Base-by-base conservation (phyloP, 805 yeast genomes). In the Saturnispora besseyi region DNA sequence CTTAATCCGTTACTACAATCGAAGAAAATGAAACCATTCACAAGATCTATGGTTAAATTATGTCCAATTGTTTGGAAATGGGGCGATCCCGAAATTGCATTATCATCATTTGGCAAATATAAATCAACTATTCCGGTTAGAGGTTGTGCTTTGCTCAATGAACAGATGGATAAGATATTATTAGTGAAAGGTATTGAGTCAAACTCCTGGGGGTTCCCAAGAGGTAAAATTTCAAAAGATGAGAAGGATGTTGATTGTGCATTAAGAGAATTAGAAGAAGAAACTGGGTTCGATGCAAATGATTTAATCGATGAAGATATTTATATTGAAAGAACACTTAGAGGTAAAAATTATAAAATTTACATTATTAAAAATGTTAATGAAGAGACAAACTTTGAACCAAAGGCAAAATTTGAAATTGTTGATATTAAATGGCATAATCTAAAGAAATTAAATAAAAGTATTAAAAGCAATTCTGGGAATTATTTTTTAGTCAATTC, bases 141-240 rank as follows among this genome's bases (percentile, higher is more conserved):
- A 59, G 99, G 99, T 31, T 93, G 91, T 42, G 96, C 96, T 8
- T 71, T 95, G 48, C 75, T 93, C 59, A 89, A 87, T 62, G 71
- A 76, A 48, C 76, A 75, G 32, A 64, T 88, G 70, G 77, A 81
- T 50, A 87, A 86, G 61, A 71, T 87, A 10, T 62, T 95, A 29
- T 68, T 93, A 55, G 95, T 93, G 5, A 82, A 87, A 61, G 97
- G 96, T 4, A 81, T 82, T 45, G 95, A 87, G 55, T 77, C 89
- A 11, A 67, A 70, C 31, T 68, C 84, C 1, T 93, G 98, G 98
- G 85, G 96, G 7, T 93, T 93, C 61, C 99, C 99, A 5, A 74
- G 96, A 64, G 99, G 99, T 5, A 93, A 93, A 66, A 93, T 93
- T 51, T 87, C 95, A 36, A 90, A 93, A 62, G 95, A 83, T 61